Conservation (phyloP, 805 yeast genomes). For the Cyberlindnera mississippiensis region DNA sequence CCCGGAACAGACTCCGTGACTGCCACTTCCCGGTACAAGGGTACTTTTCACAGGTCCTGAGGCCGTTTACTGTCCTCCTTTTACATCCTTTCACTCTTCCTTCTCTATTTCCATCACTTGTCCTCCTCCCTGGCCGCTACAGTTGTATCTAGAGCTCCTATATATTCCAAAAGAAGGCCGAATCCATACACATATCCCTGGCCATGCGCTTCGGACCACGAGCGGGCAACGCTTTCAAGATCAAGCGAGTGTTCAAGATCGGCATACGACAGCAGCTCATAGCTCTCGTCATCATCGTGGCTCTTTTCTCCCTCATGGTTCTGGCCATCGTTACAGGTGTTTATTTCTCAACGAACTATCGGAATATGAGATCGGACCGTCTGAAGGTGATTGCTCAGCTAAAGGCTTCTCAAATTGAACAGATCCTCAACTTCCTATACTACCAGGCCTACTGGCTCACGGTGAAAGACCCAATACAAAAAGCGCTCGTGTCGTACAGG, state of each 20-base stretch:
- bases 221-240: neutral
- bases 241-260: constrained; percentile 28
- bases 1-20: too few relatives aligned
- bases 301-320: constrained; percentile 64
- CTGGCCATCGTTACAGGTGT: constrained; percentile 74
- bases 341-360: constrained; percentile 62
- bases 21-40: too few relatives aligned
- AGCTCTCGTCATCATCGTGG: constrained; percentile 62
- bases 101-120: too few relatives aligned
- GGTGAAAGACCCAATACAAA: constrained; percentile 54
- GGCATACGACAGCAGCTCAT: constrained; percentile 77
- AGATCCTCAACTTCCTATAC: constrained; percentile 56
- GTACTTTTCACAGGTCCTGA: too few relatives aligned
- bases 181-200: neutral
- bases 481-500: constrained; percentile 54
- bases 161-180: too few relatives aligned
- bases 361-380: constrained; percentile 62
- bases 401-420: constrained; percentile 75
- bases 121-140: too few relatives aligned
- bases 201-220: neutral
- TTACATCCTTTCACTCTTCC: too few relatives aligned
- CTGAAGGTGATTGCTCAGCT: constrained; percentile 75
- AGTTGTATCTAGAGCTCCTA: too few relatives aligned
- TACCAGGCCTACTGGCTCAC: constrained; percentile 69
- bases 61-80: too few relatives aligned